Percentiles rank a stretch among this genome's conserved stretches.
These are phyloP conservation scores for Datura wrightii DNA, from an alignment of 257 asterid genomes.

Conservation along the genomic window DNA sequence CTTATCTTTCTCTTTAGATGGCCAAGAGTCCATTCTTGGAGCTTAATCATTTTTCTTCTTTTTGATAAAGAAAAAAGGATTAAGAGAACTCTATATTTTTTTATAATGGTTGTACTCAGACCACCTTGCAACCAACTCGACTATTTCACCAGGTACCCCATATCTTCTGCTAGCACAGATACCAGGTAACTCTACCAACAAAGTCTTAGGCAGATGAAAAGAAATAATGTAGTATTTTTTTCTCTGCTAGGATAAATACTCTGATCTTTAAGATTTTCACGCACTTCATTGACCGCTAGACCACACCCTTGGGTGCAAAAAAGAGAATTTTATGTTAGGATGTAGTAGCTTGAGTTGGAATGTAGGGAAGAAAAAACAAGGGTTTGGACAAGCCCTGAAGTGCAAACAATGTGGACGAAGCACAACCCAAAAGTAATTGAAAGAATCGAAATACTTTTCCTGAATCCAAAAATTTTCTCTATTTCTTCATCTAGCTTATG, in stretches of 20 bases:
- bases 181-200: not conserved
- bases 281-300: not conserved
- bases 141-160: not conserved
- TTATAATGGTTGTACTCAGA: not conserved
- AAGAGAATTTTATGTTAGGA: not conserved
- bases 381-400: not conserved
- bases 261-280: not conserved
- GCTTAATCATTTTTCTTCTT: slow-evolving; percentile 5
- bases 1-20: not conserved
- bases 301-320: not conserved
- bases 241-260: not conserved
- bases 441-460: not conserved
- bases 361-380: not conserved
- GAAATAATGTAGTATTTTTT: not conserved
- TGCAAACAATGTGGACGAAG: not conserved
- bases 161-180: not conserved
- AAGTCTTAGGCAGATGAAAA: not conserved
- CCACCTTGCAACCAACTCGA: not conserved
- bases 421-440: not conserved
- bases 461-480: not conserved
- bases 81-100: not conserved
- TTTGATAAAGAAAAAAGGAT: not conserved
- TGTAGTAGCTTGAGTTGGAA: slow-evolving; percentile 7
- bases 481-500: not conserved
- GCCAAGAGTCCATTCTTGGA: slow-evolving; percentile 2